Base-by-base conservation (phyloP, 2,329 filamentous ascomycete species). In the Colletotrichum sp. region DNA sequence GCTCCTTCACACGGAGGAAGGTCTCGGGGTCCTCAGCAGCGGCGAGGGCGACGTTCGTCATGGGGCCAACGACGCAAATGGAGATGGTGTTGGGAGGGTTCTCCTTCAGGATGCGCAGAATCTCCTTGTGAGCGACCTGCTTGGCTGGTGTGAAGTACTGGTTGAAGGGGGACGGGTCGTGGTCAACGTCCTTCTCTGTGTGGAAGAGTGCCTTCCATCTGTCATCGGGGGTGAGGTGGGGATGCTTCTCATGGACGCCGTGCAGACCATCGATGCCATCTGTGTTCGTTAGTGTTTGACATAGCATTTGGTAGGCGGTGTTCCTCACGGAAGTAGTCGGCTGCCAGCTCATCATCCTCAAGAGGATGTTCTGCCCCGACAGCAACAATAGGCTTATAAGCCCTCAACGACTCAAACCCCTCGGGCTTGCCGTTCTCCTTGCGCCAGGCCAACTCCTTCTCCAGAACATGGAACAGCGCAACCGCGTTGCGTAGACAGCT, bases 31-130 rank as follows among this genome's bases (percentile, higher is more conserved):
- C 96, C 81, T 95, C 92, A 16, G 95, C 93, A 4, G 97, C 96
- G 5, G 97, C 97, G 30, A 98, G 86, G 2, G 97, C 97, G 34
- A 98, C 87, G 83, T 98, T 99, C n/a, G 97, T 99, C 79, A 99
- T 87, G 2, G 97, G 97, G 0, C 97, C 97, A 65, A 99, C 90
- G 28, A 95, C 95, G 49, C 98, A 92, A 82, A 99, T 95, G n/a
- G 94, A 96, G 80, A 99, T 92, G 1, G 95, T 97, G 81, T 96
- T 93, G 7, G 90, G 90, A 9, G 96, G 95, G 81, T 97, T 96
- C 80, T 97, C 94, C 72, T 90, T 90, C 24, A 99, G 90, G 64
- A 98, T 89, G 30, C 94, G 92, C n/a, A 99, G 90, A 67, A 99
- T 99, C 85, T 98, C 96, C 83, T 94, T 91, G 84, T 98, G 93